A percentile compares a stretch with the other conserved stretches of the same genome.
These are phyloP conservation scores for Ophiostoma pallidulum DNA, from an alignment of 2,329 filamentous ascomycete genomes.

Conservation along the genomic window DNA sequence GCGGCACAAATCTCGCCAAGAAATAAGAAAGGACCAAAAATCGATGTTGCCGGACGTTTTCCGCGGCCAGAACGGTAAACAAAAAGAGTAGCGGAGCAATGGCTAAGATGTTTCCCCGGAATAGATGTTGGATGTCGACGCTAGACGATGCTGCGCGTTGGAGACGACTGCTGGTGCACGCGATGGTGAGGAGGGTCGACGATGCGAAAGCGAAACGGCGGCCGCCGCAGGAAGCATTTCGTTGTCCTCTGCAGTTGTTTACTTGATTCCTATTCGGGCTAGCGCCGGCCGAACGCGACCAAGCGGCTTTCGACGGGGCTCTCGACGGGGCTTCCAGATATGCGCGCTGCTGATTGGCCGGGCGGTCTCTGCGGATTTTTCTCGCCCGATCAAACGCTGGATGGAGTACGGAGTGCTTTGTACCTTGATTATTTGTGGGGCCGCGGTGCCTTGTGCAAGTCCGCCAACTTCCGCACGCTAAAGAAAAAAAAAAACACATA, in stretches of 20 bases:
- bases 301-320: not conserved
- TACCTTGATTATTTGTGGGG: too few species aligned
- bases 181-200: not conserved
- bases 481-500: not conserved
- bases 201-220: not conserved
- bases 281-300: not conserved
- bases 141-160: too few species aligned
- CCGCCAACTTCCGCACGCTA: not conserved
- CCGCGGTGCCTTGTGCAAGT: too few species aligned
- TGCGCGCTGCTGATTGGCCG: too few species aligned
- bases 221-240: too few species aligned
- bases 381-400: not conserved
- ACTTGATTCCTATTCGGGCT: conserved; percentile 8
- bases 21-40: too few species aligned
- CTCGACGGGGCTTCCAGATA: not conserved
- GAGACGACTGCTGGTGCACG: not conserved
- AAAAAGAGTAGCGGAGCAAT: not conserved
- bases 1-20: too few species aligned
- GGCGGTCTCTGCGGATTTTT: not conserved
- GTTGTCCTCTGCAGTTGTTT: conserved; percentile 6
- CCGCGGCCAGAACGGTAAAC: not conserved
- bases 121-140: too few species aligned
- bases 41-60: too few species aligned
- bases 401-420: too few species aligned
- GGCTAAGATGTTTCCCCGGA: too few species aligned